Base-by-base conservation (phyloP, 2,329 filamentous ascomycete genomes). In the Sporothrix variecibatus region DNA sequence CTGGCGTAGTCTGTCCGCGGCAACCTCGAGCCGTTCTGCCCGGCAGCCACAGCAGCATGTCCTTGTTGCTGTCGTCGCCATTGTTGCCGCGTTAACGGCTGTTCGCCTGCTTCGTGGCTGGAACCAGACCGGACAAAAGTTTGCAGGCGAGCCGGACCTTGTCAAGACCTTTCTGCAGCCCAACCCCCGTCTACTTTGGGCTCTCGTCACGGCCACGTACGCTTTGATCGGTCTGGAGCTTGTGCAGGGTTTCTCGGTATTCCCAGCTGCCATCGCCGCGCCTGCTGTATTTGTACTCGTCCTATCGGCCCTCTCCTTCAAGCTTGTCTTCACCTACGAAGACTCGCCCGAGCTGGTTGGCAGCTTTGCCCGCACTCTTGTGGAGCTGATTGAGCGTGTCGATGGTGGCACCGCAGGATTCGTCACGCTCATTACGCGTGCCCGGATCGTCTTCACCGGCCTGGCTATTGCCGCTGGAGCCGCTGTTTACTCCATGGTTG, bases 121-220 rank as follows among this genome's bases (percentile, higher is more conserved):
- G 95, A 98, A 98, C 80, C 96, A 98, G 81, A 98, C 96, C 0
- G 96, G 96, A 4, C 95, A 98, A 80, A 99, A 99, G 81, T 95
- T 94, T 78, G 92, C 96, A 1, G 95, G 95, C n/a, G 92, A 92
- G 53, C 90, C 94, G 34, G 96, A 98, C 79, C 93, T 98, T 64
- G 93, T 93, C 76, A 93, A 92, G 75, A 85, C 82, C 5, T 92
- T 94, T 79, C 85, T 97, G 72, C 84, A 87, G 20, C 84, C 87
- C 0, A 87, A 93, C 73, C 90, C 90, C 1, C 81, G 85, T 38
- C 79, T 93, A 0, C 88, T 99, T 3, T 99, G 96, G 96, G 77
- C 82, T 1, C 82, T 97, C 11, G 87, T 97, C 28, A 85, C 90
- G 53, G 81, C 87, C 15, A 91, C 92, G 0, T 98, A 98, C 80